Percentiles rank a stretch among this genome's conserved stretches.
These are phyloP conservation scores for Chalaropsis thielavioides DNA, from an alignment of 2,329 filamentous ascomycete genomes.

Conservation along the genomic window DNA sequence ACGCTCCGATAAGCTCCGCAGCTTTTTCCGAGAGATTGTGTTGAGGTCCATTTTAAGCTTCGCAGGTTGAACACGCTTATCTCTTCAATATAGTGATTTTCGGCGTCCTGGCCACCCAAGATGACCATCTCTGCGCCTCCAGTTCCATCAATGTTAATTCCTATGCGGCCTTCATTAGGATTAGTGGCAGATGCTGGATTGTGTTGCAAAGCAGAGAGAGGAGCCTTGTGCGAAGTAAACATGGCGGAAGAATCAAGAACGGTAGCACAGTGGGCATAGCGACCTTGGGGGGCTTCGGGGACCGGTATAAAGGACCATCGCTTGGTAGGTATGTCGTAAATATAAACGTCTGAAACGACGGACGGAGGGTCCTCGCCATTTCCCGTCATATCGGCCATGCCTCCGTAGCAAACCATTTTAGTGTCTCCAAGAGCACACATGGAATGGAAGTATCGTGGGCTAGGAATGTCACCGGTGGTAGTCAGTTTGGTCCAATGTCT, in stretches of 20 bases:
- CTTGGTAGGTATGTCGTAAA: slow-evolving; percentile 72
- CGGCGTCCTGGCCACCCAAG: slow-evolving; percentile 87
- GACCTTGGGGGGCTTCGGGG: slow-evolving; percentile 72
- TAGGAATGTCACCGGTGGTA: slow-evolving; percentile 68
- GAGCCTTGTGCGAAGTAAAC: slow-evolving; percentile 72
- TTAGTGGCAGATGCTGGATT: slow-evolving; percentile 63
- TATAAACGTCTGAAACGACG: slow-evolving; percentile 96
- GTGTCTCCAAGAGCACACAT: slow-evolving; percentile 87
- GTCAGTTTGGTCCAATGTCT: slow-evolving; percentile 90
- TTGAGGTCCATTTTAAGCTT: slow-evolving; percentile 90
- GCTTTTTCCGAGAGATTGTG: slow-evolving; percentile 71
- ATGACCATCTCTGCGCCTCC: slow-evolving; percentile 96
- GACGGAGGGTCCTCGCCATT: slow-evolving; percentile 55
- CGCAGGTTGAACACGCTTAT: slow-evolving; percentile 96
- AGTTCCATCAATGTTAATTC: slow-evolving; percentile 74
- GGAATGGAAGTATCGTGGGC: slow-evolving; percentile 92
- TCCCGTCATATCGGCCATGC: slow-evolving; percentile 58
- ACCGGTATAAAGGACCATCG: slow-evolving; percentile 77
- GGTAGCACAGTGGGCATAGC: slow-evolving; percentile 92
- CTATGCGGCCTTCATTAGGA: slow-evolving; percentile 75
- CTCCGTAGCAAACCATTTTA: slow-evolving; percentile 94
- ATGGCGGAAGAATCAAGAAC: slow-evolving; percentile 77
- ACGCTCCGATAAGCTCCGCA: slow-evolving; percentile 96
- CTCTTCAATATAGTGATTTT: slow-evolving; percentile 98
- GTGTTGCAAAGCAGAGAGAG: slow-evolving; percentile 75